Evolutionary conservation across 73 alveolate genomes (phyloP).

Genomic region (Paramecium primaurelia): DNA sequence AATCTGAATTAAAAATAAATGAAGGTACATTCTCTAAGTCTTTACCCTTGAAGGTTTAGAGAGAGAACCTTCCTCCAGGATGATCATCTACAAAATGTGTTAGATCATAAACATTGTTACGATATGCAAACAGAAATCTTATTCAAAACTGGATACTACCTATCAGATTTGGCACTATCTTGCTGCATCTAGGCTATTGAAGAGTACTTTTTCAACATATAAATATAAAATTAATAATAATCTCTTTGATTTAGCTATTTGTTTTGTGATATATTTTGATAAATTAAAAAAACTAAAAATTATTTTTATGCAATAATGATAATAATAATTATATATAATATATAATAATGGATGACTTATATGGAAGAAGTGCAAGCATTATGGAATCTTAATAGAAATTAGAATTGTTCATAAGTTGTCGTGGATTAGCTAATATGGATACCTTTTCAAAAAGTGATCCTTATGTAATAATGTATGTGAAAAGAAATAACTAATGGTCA

Average conservation of each 20-base stretch:
- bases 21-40: neutral
- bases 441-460: constrained; percentile 77
- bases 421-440: constrained; percentile 69
- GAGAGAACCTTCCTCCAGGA: constrained; percentile 40
- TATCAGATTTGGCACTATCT: neutral
- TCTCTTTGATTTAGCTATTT: neutral
- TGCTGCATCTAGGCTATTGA: neutral
- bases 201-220: neutral
- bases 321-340: neutral
- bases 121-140: constrained; percentile 20
- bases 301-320: neutral
- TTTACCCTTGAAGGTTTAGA: neutral
- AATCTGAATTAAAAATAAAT: neutral
- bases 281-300: neutral
- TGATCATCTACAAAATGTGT: constrained; percentile 17
- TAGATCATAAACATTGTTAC: constrained; percentile 24
- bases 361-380: constrained; percentile 37
- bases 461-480: constrained; percentile 58
- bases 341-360: constrained; percentile 3
- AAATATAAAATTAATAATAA: neutral
- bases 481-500: constrained; percentile 52
- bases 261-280: neutral
- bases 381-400: constrained; percentile 51
- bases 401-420: constrained; percentile 69
- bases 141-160: constrained; percentile 20